Evolutionary conservation across 2,329 filamentous ascomycete species (phyloP).

Genomic region (Colletotrichum karsti): DNA sequence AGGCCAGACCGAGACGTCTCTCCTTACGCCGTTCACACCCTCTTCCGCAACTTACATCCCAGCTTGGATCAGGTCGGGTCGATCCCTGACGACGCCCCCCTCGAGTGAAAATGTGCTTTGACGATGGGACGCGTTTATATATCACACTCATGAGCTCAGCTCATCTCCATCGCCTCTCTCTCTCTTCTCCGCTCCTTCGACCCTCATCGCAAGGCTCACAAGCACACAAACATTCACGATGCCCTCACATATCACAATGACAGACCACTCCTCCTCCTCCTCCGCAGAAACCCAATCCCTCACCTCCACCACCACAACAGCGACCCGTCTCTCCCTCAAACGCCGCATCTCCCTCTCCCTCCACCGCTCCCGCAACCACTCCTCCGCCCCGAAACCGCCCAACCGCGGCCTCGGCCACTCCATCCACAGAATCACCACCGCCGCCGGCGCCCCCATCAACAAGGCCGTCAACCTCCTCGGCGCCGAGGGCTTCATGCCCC

Average conservation of each 20-base stretch:
- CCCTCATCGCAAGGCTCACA: not conserved
- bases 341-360: conserved; percentile 19
- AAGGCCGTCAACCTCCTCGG: conserved; percentile 74
- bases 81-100: not conserved
- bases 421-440: conserved; percentile 73
- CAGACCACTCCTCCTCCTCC: too few species aligned
- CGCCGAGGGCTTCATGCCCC: conserved; percentile 80
- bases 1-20: conserved; percentile 1
- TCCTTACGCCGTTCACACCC: not conserved
- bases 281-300: not conserved
- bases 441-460: conserved; percentile 73
- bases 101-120: not conserved
- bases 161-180: too few species aligned
- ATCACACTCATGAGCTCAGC: not conserved
- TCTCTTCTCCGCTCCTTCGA: not conserved
- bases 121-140: not conserved
- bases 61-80: not conserved
- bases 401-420: conserved; percentile 53
- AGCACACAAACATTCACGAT: too few species aligned
- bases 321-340: not conserved
- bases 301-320: not conserved
- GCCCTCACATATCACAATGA: too few species aligned
- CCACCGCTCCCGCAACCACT: not conserved
- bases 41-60: not conserved
- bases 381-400: conserved; percentile 3